Evolutionary conservation across 331 rosid species (phyloP), one percentile per base, ranked within the genome.

Genomic region (Rosa hybrid): DNA sequence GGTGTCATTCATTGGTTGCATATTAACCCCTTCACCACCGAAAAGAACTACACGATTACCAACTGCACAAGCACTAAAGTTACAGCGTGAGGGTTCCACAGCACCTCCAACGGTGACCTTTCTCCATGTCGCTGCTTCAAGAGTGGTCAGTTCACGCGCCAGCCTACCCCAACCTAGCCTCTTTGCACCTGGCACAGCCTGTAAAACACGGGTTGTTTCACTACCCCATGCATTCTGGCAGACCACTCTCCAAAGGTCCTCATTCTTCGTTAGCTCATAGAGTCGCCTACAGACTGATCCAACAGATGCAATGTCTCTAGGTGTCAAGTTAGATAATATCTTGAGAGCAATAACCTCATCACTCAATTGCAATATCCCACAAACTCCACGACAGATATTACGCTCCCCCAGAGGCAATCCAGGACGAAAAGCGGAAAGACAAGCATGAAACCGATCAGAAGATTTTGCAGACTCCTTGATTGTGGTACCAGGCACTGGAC

Each of bases 221-320:
- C 94, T 87, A 59, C 99, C 99, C 99, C 99, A 96, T 42, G 98
- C 98, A 87, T 96, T 96, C 82, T 92, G 99, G 90, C 99, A 96
- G 68, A 96, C 99, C 94, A 87, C 90, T 83, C 97, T 89, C 99
- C 99, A 96, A 38, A 96, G 93, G 77, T 93, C 98, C 86, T 96
- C 99, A 80, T 90, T 93, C 83, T 84, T 88, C 45, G 98, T 88
- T 78, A 91, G 82, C 78, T 89, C 98, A 85, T 89, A 96, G 54
- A 93, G 81, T 78, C 81, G 88, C 74, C 89, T 86, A 83, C 88
- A 91, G 46, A 96, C 99, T 64, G 99, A 96, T 34, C 99, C 92
- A 80, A 96, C 89, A 1, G 98, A 93, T 34, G 97, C 99, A 85
- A 96, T 96, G 76, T 96, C 99, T 90, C 99, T 88, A 65, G 99